phyloP scores from a whole-genome alignment of 2,329 filamentous ascomycete genomes.

The Ceratocystis lukuohia region DNA sequence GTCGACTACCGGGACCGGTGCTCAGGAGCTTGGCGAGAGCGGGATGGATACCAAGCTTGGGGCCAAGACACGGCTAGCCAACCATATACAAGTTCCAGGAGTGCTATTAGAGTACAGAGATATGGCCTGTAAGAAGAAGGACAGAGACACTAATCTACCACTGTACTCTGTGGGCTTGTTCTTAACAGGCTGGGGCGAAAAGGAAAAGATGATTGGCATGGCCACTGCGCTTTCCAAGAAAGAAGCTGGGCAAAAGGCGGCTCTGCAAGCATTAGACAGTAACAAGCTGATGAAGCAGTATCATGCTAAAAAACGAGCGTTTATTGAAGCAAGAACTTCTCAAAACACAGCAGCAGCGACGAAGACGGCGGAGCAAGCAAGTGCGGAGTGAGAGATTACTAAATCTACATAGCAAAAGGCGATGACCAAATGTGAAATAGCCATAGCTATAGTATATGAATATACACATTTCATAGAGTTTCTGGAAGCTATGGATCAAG shows the following conservation, averaged over 20 bases:
- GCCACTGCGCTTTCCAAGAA: constrained; percentile 54
- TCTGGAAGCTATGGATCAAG: neutral
- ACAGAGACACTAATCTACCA: constrained; percentile 40
- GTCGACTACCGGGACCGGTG: constrained; percentile 20
- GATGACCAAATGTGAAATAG: neutral
- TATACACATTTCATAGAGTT: neutral
- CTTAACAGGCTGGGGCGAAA: constrained; percentile 56
- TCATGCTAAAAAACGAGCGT: constrained; percentile 35
- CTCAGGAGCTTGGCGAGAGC: constrained; percentile 25
- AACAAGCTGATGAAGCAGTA: constrained; percentile 47
- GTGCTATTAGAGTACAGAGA: constrained; percentile 50
- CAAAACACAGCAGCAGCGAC: neutral
- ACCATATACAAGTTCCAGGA: constrained; percentile 41
- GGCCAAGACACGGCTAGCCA: constrained; percentile 40
- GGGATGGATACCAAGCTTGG: constrained; percentile 18
- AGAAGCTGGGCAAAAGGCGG: constrained; percentile 56
- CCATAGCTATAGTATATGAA: neutral
- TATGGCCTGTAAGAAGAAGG: constrained; percentile 36
- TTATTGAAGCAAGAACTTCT: constrained; percentile 26
- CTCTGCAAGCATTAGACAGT: constrained; percentile 48
- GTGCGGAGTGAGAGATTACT: neutral
- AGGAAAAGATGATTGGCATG: constrained; percentile 45
- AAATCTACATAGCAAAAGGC: neutral
- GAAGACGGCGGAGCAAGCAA: constrained; percentile 6
- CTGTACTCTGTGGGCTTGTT: constrained; percentile 51